Base-by-base conservation (phyloP, 176 grass and related monocot genomes). In the Tillandsia leiboldiana region DNA sequence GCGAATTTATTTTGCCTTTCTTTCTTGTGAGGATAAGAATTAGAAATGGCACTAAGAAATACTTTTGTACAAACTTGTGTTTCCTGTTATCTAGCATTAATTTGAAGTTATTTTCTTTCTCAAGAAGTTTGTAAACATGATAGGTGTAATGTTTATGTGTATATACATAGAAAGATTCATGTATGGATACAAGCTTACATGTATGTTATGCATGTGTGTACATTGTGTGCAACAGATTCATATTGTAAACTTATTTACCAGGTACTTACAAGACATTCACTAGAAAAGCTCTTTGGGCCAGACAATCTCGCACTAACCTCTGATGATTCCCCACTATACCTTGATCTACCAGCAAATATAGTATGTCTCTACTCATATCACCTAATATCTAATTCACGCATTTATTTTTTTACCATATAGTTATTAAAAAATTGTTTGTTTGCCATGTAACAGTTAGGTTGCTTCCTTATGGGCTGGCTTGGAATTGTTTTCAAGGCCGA, bases 401-500 rank as follows among this genome's bases (percentile, higher is more conserved):
- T 33, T 33, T 33, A 33, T 20, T 33, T 33, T 33, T 33, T 33
- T 3, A 33, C 29, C 6, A 33, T 56, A 56, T 3, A n/a, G 12
- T n/a, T 56, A 8, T 20, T 56, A 12, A 56, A 56, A 33, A 33
- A 7, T 57, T 57, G 61, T 67, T 52, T 63, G 24, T n/a, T 57
- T 12, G 29, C 17, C 78, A 72, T 73, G 26, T 29, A 64, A 48
- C 89, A 97, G 89, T 59, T 97, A 51, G 93, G 93, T 79, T 97
- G 89, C 62, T 97, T 97, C 71, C 56, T 97, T 27, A 97, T 97
- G 86, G 93, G 86, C 50, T 92, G 86, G 89, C 79, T 97, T 51
- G 93, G 93, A 49, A 90, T 97, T 51, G 90, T 97, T 49, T 97
- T 92, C 76, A 97, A 97, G 80, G 74, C 89, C 48, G 86, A 97